phyloP scores from a whole-genome alignment of 139 green algal species.

The Mesostigma viride region DNA sequence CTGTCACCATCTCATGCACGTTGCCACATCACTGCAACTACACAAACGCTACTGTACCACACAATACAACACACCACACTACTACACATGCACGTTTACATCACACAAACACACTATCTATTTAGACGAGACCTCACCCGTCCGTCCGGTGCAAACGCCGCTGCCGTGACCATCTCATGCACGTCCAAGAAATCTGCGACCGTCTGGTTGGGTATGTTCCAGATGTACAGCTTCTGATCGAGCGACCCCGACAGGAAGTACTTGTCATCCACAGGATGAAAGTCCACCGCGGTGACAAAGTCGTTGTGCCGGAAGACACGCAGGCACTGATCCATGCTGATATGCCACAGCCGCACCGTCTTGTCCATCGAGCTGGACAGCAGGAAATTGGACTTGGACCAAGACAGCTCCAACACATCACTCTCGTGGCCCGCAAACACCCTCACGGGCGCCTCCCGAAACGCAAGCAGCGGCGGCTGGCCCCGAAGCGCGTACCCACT shows the following conservation, averaged over 20 bases:
- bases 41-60: too few relatives aligned
- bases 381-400: constrained; percentile 63
- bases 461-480: neutral
- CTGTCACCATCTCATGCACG: too few relatives aligned
- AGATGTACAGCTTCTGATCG: constrained; percentile 75
- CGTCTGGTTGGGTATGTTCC: constrained; percentile 64
- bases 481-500: too few relatives aligned
- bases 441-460: constrained; percentile 25
- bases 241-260: constrained; percentile 67
- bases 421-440: constrained; percentile 39
- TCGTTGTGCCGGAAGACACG: constrained; percentile 41
- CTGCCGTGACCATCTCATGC: constrained; percentile 82
- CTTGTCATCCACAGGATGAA: constrained; percentile 68
- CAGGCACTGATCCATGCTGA: constrained; percentile 45
- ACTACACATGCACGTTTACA: neutral
- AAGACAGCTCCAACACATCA: constrained; percentile 81
- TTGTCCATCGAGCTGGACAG: constrained; percentile 78
- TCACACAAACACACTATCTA: neutral
- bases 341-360: constrained; percentile 78
- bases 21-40: too few relatives aligned
- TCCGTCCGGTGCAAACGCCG: constrained; percentile 52
- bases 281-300: constrained; percentile 53
- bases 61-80: too few relatives aligned
- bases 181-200: constrained; percentile 62
- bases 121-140: constrained; percentile 6